Evolutionary conservation across 352 stramenopile genomes (phyloP).

Genomic region (Sclerospora graminicola): DNA sequence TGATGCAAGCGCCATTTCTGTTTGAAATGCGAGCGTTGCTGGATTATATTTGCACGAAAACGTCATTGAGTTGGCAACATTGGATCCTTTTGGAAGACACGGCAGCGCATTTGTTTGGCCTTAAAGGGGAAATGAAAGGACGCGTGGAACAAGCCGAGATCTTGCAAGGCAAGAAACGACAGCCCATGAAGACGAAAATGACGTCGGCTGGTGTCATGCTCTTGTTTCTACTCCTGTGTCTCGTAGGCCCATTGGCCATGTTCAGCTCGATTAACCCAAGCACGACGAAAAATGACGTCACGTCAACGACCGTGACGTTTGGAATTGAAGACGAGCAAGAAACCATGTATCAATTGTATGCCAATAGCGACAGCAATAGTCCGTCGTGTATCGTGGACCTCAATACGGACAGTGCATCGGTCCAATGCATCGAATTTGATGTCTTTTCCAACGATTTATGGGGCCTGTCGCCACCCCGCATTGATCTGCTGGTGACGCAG

Average conservation of each 20-base stretch:
- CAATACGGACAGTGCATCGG: slow-evolving; percentile 58
- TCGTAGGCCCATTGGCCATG: slow-evolving; percentile 64
- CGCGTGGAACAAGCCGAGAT: slow-evolving; percentile 55
- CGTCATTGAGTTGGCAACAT: slow-evolving; percentile 66
- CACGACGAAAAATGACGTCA: slow-evolving; percentile 62
- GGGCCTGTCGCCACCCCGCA: slow-evolving; percentile 55
- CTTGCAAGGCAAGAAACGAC: slow-evolving; percentile 69
- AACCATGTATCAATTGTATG: slow-evolving; percentile 69
- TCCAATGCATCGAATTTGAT: slow-evolving; percentile 74
- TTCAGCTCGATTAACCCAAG: slow-evolving; percentile 85
- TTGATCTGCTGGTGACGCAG: slow-evolving; percentile 58
- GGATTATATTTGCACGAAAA: slow-evolving; percentile 83
- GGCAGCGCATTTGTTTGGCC: slow-evolving; percentile 60
- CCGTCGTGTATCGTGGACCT: slow-evolving; percentile 43
- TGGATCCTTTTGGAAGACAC: slow-evolving; percentile 82
- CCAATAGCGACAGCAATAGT: slow-evolving; percentile 64
- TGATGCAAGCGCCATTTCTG: slow-evolving; percentile 76
- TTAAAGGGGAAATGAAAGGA: slow-evolving; percentile 74
- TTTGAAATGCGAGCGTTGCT: slow-evolving; percentile 83
- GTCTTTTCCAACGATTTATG: slow-evolving; percentile 69
- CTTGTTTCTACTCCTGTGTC: slow-evolving; percentile 62
- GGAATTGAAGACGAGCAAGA: slow-evolving; percentile 65
- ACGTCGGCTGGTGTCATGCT: slow-evolving; percentile 67
- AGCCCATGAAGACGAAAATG: slow-evolving; percentile 59
- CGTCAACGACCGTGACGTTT: slow-evolving; percentile 47